Base-by-base conservation (phyloP, 179 eudicot species). In the Vitellaria paradoxa region DNA sequence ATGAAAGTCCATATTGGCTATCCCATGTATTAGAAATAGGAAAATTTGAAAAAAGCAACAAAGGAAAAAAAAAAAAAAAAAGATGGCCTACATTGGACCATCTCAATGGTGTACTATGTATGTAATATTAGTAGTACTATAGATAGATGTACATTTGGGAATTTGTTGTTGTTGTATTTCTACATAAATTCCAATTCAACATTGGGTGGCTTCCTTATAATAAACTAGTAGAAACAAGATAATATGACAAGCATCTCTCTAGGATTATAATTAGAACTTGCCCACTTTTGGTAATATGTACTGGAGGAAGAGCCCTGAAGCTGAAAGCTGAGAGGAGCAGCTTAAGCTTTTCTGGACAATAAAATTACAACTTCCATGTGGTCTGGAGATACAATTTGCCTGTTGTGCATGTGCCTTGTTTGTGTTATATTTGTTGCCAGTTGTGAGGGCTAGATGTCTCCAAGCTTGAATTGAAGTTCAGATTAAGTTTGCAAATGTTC, bases 1-100 rank as follows among this genome's bases (percentile, higher is more conserved):
- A 73, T 72, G 72, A 68, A 85, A 64, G 49, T 59, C 79, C 67
- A 69, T 75, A 50, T 78, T 78, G 63, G 55, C 64, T 75, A 77
- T 70, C 47, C 62, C 81, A 79, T 87, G 89, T 86, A 84, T 81
- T 81, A 79, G 77, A 83, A 68, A 80, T 82, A 86, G 84, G 81
- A 82, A 68, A 53, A 60, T 40, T 59, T 59, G 55, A 68, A 45
- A 68, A 45, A 77, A 46, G n/a, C 71, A 83, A 69, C 21, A 57
- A 72, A 66, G 37, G 2, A 65, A 78, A 76, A 67, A 20, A 47
- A 78, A 65, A 78, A 76, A 67, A 20, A 47, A 78, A 57, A 70
- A 63, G 85, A 79, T 81, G 81, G 82, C 85, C 82, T 70, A 50
- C 90, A 87, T 83, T 85, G 81, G 88, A 77, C 67, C 56, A 49